Base-by-base conservation (phyloP, 768 basidiomycete genomes). In the Lactarius trivialis region DNA sequence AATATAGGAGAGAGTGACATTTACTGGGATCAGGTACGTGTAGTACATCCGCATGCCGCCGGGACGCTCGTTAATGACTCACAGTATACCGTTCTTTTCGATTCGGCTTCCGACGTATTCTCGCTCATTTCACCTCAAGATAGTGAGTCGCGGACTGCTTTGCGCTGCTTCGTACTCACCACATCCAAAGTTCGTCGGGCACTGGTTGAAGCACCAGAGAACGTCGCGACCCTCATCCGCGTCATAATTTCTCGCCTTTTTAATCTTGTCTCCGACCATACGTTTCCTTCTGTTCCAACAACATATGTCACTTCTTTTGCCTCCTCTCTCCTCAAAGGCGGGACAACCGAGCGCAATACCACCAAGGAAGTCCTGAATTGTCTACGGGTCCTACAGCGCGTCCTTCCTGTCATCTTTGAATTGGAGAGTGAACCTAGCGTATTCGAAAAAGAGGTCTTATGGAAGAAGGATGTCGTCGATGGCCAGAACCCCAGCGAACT, bases 311-410 rank as follows among this genome's bases (percentile, higher is more conserved):
- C 85, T 8, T 82, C 87, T 12, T 83, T 88, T 66, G 84, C 88
- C 4, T 79, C 85, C 1, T 85, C 88, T 0, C 78, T 91, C 68
- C 87, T 91, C 66, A 88, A 85, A 67, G 71, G 80, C 11, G 76
- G 78, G 21, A 72, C 77, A 7, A 64, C 77, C 6, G 85, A 83
- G 63, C 79, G 82, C 65, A 91, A 85, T 68, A 77, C 93, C 32
- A 88, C 89, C 2, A 92, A 88, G 67, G 89, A 98, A 72, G 91
- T 87, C 4, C 78, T 99, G 50, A 98, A 97, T 70, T 94, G 93
- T 70, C 71, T 98, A n/a, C 83, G 96, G 32, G 83, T 98, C 8
- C 81, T 99, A 21, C 88, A 92, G 61, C 83, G 97, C 54, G 81
- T 98, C 21, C 76, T 98, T 17, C 95, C 95, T 3, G 85, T 95